Percentiles rank a stretch among this genome's conserved stretches.
Conservation (phyloP, 129 eudicot species). For the Chrysanthemum makinoi region DNA sequence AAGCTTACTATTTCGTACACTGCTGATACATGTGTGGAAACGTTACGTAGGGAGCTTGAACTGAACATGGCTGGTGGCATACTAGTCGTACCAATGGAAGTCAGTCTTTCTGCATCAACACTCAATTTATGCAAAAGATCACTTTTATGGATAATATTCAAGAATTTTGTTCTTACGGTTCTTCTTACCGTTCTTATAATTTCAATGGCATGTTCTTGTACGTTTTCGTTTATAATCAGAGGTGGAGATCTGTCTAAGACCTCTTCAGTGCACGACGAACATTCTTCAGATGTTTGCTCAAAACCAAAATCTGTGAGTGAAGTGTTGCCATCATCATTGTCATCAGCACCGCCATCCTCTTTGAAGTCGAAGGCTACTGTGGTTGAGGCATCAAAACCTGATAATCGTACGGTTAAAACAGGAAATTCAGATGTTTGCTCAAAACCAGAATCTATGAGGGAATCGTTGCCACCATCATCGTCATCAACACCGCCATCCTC, state of each 20-base stretch:
- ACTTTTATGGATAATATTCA: conserved; percentile 43
- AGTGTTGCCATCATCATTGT: conserved; percentile 20
- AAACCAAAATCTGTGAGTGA: conserved; percentile 29
- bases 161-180: conserved; percentile 39
- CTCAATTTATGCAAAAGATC: conserved; percentile 51
- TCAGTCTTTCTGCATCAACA: conserved; percentile 40
- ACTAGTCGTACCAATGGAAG: conserved; percentile 83
- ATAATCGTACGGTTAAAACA: conserved; percentile 54
- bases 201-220: conserved; percentile 32
- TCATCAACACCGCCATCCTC: not conserved
- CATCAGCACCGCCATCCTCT: not conserved
- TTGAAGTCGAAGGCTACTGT: not conserved
- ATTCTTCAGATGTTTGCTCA: conserved; percentile 25
- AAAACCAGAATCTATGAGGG: conserved; percentile 25
- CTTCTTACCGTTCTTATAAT: conserved; percentile 32
- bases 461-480: conserved; percentile 25
- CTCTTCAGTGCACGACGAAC: conserved; percentile 2
- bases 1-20: conserved; percentile 51
- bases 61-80: conserved; percentile 59
- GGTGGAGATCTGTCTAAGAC: conserved; percentile 34
- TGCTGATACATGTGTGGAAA: conserved; percentile 49
- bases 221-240: conserved; percentile 32
- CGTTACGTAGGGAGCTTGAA: conserved; percentile 72
- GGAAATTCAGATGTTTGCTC: conserved; percentile 43
- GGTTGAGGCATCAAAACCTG: conserved; percentile 38